phyloP scores from a whole-genome alignment of 1,284 basidiomycete genomes.

The Moesziomyces sp. region DNA sequence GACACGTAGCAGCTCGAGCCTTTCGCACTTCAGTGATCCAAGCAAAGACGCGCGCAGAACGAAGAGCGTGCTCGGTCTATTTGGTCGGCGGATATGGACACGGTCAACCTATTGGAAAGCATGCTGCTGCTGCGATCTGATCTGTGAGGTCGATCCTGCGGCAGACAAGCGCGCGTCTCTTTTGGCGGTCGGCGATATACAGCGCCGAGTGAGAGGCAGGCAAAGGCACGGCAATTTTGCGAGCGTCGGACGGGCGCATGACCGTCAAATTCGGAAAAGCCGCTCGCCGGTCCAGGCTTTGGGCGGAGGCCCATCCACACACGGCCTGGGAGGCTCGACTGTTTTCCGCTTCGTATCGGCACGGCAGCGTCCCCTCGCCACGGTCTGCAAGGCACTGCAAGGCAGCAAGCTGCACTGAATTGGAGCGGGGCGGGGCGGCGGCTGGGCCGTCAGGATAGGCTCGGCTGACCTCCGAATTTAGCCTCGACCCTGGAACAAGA shows the following conservation, averaged over 20 bases:
- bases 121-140: background rate
- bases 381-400: too few relatives aligned
- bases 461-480: background rate
- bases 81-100: background rate
- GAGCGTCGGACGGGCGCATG: constrained; percentile 3
- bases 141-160: background rate
- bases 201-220: background rate
- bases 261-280: constrained; percentile 31
- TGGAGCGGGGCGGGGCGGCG: too few relatives aligned
- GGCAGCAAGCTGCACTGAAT: too few relatives aligned
- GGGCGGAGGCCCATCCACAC: background rate
- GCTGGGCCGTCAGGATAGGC: too few relatives aligned
- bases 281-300: constrained; percentile 2
- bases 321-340: background rate
- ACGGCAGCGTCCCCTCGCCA: too few relatives aligned
- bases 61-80: constrained; percentile 1
- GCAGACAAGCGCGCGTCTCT: constrained; percentile 6
- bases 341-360: too few relatives aligned
- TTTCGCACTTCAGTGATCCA: too few relatives aligned
- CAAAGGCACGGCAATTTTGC: background rate
- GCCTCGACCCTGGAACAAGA: background rate
- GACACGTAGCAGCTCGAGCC: too few relatives aligned
- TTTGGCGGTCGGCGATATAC: background rate
- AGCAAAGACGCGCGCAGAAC: too few relatives aligned
- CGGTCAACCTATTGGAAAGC: background rate